Base-by-base conservation (phyloP, 345 rosid species). In the Populus davidiana region DNA sequence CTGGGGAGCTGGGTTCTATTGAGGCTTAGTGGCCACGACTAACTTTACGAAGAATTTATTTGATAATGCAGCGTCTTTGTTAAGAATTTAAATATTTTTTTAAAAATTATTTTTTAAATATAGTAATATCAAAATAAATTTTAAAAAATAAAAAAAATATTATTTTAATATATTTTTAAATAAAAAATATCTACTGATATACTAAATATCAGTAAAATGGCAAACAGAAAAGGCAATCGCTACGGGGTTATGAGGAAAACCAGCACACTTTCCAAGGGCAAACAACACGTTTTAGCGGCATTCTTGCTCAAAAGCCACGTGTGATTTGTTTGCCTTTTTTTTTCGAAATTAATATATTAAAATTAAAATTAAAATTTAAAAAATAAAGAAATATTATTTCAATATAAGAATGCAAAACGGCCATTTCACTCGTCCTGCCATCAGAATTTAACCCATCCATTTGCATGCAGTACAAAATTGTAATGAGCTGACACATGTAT, bases 401-500 rank as follows among this genome's bases (percentile, higher is more conserved):
- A 33, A 33, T 31, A 31, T 31, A 31, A 31, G 33, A 2, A 31
- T 31, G 33, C 2, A 31, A 31, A 31, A 31, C 33, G 33, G 33
- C 33, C 33, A 5, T 16, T 35, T 59, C 70, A 47, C 66, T 21
- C 43, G 2, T 41, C 78, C 59, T 23, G 85, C 84, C 81, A 83
- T 85, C 85, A 64, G 20, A 54, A 27, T 73, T 80, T 29, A 82
- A 75, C 85, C 73, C 84, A 82, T 75, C 84, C 82, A 64, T 12
- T 63, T 89, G 86, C 93, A 89, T 90, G 92, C 84, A 83, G 5
- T 20, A 1, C 23, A 29, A 61, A 4, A 68, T 66, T 56, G 78
- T 44, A 29, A 50, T 13, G 7, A 14, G 10, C 31, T 2, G 81
- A 68, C 85, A 85, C 82, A 79, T 81, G 85, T 44, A 69, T 0